Evolutionary conservation across 768 basidiomycete species (phyloP).

Genomic region (Rhizopogon vulgaris): DNA sequence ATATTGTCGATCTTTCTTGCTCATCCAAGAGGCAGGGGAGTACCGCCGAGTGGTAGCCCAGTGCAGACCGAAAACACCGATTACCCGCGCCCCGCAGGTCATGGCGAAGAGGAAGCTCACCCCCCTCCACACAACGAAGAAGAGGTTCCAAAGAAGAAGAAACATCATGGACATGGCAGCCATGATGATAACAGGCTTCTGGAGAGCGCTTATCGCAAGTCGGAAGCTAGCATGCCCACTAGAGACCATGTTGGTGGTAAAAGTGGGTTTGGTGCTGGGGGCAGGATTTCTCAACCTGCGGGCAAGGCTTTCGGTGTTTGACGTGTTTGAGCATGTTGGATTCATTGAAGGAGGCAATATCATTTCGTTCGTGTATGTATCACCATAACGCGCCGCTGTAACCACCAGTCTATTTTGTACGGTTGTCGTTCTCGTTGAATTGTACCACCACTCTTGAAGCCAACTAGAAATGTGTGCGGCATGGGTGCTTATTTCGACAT

Average conservation of each 20-base stretch:
- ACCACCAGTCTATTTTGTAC: not conserved
- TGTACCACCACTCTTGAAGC: not conserved
- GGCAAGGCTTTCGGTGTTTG: conserved; percentile 35
- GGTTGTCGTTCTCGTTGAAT: not conserved
- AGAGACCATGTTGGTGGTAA: conserved; percentile 29
- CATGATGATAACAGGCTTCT: conserved; percentile 42
- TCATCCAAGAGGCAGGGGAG: not conserved
- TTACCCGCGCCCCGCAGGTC: conserved; percentile 50
- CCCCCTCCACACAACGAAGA: conserved; percentile 39
- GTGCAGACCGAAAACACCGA: conserved; percentile 26
- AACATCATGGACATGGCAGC: conserved; percentile 31
- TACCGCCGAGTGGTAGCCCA: conserved; percentile 7
- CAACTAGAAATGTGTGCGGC: conserved; percentile 1
- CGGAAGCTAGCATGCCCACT: conserved; percentile 43
- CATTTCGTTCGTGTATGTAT: not conserved
- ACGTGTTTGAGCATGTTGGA: conserved; percentile 5
- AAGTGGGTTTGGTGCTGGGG: conserved; percentile 36
- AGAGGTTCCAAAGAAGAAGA: conserved; percentile 42
- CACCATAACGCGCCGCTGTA: not conserved
- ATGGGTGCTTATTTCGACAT: conserved; percentile 15
- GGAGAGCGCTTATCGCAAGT: conserved; percentile 39
- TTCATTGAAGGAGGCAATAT: not conserved
- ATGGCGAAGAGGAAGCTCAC: conserved; percentile 26
- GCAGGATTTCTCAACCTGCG: conserved; percentile 54
- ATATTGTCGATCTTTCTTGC: not conserved